Evolutionary conservation across 1,284 basidiomycete species (phyloP).

Genomic region (Takashimella koratensis): DNA sequence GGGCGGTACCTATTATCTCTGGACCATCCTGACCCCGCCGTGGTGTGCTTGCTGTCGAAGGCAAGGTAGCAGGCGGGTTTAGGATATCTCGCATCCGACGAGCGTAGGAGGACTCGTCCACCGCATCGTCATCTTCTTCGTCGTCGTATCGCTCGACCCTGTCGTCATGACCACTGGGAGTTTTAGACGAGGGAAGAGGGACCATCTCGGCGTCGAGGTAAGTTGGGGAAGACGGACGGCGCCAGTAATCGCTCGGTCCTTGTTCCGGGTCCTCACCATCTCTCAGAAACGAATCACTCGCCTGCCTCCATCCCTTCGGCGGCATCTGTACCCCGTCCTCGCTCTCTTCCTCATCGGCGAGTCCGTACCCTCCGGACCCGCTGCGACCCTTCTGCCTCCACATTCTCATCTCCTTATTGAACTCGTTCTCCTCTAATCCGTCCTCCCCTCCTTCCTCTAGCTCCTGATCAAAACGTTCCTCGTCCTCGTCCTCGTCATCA

Average conservation of each 20-base stretch:
- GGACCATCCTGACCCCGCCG: background rate
- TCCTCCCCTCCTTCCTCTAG: conserved; percentile 48
- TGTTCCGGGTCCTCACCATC: conserved; percentile 8
- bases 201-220: conserved; percentile 4
- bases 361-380: background rate
- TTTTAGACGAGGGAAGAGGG: background rate
- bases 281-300: background rate
- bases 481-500: conserved; percentile 1
- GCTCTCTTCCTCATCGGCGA: background rate
- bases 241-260: conserved; percentile 23
- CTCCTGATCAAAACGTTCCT: conserved; percentile 3
- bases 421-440: conserved; percentile 53
- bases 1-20: too few species aligned
- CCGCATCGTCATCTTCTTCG: conserved; percentile 21
- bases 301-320: conserved; percentile 2
- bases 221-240: conserved; percentile 4
- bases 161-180: conserved; percentile 5
- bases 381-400: conserved; percentile 21
- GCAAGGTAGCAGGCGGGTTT: conserved; percentile 1
- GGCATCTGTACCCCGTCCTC: background rate
- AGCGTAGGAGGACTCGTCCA: conserved; percentile 16
- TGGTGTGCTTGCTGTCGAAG: background rate
- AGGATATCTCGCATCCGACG: conserved; percentile 1
- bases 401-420: conserved; percentile 35
- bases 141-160: conserved; percentile 13